phyloP scores from a whole-genome alignment of 2,329 filamentous ascomycete species.

The Cordyceps tenuipes region DNA sequence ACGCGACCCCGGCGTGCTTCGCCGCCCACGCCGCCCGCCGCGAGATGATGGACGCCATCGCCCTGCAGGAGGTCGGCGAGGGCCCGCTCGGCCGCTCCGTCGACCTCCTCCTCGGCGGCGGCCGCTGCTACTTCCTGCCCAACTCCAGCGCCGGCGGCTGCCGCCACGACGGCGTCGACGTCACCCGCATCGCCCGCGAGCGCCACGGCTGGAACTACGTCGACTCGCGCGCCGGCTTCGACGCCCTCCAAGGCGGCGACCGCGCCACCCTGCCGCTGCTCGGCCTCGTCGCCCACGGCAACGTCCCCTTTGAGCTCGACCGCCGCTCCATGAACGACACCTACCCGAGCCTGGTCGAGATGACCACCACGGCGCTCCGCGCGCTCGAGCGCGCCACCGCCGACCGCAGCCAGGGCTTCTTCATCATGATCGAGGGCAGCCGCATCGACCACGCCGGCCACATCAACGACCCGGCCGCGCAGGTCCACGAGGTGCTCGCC shows the following conservation, averaged over 20 bases:
- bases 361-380: constrained; percentile 74
- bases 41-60: constrained; percentile 80
- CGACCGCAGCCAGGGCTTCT: constrained; percentile 86
- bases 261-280: constrained; percentile 70
- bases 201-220: constrained; percentile 75
- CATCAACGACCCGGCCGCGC: constrained; percentile 72
- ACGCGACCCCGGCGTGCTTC: constrained; percentile 94
- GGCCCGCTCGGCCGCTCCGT: constrained; percentile 80
- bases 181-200: constrained; percentile 63
- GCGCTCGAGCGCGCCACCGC: constrained; percentile 74
- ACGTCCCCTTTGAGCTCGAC: constrained; percentile 93
- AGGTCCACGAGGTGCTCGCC: constrained; percentile 87
- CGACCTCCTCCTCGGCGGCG: constrained; percentile 88
- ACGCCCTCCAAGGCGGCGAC: constrained; percentile 59
- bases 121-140: constrained; percentile 84
- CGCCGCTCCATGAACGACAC: constrained; percentile 66
- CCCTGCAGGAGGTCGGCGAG: constrained; percentile 82
- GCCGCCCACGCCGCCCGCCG: constrained; percentile 77
- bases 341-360: constrained; percentile 87
- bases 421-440: constrained; percentile 96
- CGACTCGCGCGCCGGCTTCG: constrained; percentile 63
- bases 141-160: constrained; percentile 78
- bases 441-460: constrained; percentile 94
- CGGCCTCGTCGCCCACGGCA: constrained; percentile 71
- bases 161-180: constrained; percentile 67